Base-by-base conservation (phyloP, 148 eudicot genomes). In the Vaccinium darrowii region DNA sequence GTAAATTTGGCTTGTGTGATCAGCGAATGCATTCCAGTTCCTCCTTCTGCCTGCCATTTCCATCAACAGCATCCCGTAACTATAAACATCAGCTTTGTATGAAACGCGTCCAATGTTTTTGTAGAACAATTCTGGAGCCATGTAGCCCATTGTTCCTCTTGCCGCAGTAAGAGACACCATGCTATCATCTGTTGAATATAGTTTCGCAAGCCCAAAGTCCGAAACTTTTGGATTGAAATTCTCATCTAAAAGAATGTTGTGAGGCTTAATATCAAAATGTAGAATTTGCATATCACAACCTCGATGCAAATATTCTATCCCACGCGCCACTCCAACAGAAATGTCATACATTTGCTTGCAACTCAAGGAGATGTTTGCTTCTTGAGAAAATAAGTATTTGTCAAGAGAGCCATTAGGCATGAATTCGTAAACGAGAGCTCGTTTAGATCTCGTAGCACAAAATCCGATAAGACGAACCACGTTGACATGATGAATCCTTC, bases 341-440 rank as follows among this genome's bases (percentile, higher is more conserved):
- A 86, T 86, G 18, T 78, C 78, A 47, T 76, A 69, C 83, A 86
- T 82, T 54, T 86, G 69, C 47, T 54, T 52, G 50, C 84, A 78
- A 51, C 80, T 86, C 83, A 83, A 81, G 3, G 88, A 57, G 12
- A 83, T 5, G 4, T 5, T 47, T 1, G n/a, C 73, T 76, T 86
- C 82, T 16, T 72, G 53, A 5, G 82, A 62, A 23, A 79, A 86
- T 21, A 86, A 79, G 83, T 79, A 86, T 50, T 84, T 83, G 23
- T 86, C 88, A 9, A 86, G 67, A 27, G 88, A 86, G n/a, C 88
- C 88, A 21, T 79, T 86, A 43, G 81, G 84, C 83, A 86, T 78
- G 82, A 67, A 86, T 3, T 86, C 84, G 36, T 86, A 83, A 6
- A 86, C 85, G 11, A 67, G 73, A 25, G 73, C 39, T 0, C 33